phyloP scores from a whole-genome alignment of 75 land plant species.

The Cryptomeria japonica region DNA sequence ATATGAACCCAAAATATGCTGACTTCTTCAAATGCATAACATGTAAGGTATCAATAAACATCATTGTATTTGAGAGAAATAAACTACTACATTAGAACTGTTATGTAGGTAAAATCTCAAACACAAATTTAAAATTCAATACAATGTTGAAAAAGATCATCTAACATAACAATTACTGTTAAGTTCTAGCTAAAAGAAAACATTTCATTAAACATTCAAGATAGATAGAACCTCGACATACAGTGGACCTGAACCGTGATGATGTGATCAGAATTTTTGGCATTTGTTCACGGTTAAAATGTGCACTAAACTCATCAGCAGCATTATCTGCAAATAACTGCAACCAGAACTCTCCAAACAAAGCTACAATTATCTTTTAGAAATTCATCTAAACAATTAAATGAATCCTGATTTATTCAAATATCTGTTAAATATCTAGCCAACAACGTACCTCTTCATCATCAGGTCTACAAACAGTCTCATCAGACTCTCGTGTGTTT shows the following conservation, averaged over 20 bases:
- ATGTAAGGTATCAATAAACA: neutral
- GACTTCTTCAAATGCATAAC: neutral
- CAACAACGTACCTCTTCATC: constrained; percentile 76
- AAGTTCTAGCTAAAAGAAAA: neutral
- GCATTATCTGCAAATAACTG: constrained; percentile 84
- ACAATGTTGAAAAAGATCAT: neutral
- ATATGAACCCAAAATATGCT: neutral
- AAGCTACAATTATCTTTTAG: neutral
- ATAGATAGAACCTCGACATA: constrained; percentile 26
- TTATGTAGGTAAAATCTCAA: neutral
- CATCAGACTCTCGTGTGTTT: constrained; percentile 88
- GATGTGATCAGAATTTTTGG: constrained; percentile 86
- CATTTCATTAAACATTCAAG: neutral
- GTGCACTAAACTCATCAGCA: constrained; percentile 75
- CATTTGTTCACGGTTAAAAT: constrained; percentile 44
- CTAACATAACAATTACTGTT: neutral
- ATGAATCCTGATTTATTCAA: neutral
- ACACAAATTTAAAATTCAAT: neutral
- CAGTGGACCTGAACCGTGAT: constrained; percentile 73
- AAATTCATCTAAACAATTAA: neutral
- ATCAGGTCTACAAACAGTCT: constrained; percentile 84
- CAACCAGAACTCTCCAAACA: neutral
- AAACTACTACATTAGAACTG: neutral
- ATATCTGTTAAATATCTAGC: neutral
- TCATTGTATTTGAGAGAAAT: neutral